Percentiles rank a stretch among this genome's conserved stretches.
Evolutionary conservation across 177 flowering plant species (phyloP).

Genomic region (Telopea speciosissima): DNA sequence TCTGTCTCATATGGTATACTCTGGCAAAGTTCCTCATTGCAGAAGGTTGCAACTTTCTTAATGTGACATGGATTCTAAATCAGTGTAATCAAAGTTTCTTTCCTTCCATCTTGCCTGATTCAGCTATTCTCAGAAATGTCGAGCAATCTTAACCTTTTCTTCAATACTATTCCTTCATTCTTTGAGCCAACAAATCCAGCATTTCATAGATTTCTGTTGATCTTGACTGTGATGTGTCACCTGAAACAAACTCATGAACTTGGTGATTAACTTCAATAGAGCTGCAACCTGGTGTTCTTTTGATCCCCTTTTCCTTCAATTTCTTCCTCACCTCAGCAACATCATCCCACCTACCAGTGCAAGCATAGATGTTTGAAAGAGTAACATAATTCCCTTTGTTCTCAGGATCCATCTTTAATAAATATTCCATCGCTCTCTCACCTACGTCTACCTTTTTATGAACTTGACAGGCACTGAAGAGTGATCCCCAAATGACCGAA

Average conservation of each 20-base stretch:
- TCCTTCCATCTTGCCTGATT: background rate
- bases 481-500: background rate
- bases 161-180: background rate
- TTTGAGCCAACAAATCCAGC: slow-evolving; percentile 9
- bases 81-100: background rate
- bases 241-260: slow-evolving; percentile 9
- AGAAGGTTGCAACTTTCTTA: background rate
- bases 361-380: background rate
- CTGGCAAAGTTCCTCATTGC: background rate
- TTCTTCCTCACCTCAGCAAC: slow-evolving; percentile 3
- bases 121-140: background rate
- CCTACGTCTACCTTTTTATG: background rate
- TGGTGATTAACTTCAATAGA: slow-evolving; percentile 6
- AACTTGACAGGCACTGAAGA: slow-evolving; percentile 2
- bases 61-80: background rate
- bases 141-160: background rate
- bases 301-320: background rate
- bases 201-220: slow-evolving; percentile 14
- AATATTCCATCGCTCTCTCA: background rate
- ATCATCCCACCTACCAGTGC: slow-evolving; percentile 5
- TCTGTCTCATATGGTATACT: background rate
- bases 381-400: background rate
- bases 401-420: background rate
- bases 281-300: slow-evolving; percentile 9
- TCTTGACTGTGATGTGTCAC: slow-evolving; percentile 5